Evolutionary conservation across 306 rosid species (phyloP).

Genomic region (Rosa persica): DNA sequence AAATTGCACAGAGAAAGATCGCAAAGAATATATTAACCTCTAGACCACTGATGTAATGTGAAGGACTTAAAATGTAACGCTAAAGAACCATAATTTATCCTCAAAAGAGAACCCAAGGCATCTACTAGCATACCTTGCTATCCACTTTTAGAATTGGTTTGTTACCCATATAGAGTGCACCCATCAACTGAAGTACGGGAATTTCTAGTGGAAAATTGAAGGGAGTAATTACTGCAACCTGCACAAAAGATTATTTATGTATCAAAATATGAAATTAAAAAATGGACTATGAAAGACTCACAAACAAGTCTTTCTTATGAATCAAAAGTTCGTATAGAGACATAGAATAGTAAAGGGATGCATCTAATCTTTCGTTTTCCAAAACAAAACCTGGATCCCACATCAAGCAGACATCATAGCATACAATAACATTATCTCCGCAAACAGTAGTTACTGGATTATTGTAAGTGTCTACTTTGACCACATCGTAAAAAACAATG

Average conservation of each 20-base stretch:
- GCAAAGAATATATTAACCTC: neutral
- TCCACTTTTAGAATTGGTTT: slow-evolving; percentile 94
- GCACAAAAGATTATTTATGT: slow-evolving; percentile 26
- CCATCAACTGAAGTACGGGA: slow-evolving; percentile 97
- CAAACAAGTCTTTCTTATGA: neutral
- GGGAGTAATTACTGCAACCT: slow-evolving; percentile 95
- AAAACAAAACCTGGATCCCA: slow-evolving; percentile 27
- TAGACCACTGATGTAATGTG: neutral
- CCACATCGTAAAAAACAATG: neutral
- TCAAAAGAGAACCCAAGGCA: neutral
- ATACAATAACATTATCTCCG: neutral
- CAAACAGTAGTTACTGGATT: neutral
- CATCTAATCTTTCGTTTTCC: slow-evolving; percentile 13
- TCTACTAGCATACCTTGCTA: slow-evolving; percentile 62
- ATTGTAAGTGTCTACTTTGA: slow-evolving; percentile 12
- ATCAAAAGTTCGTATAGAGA: slow-evolving; percentile 12
- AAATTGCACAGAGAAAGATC: neutral
- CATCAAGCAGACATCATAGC: slow-evolving; percentile 11
- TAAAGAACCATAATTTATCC: neutral
- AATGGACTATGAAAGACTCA: neutral
- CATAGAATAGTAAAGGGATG: slow-evolving; percentile 7
- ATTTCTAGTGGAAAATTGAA: slow-evolving; percentile 96
- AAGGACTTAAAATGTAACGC: neutral
- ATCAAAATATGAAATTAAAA: slow-evolving; percentile 9
- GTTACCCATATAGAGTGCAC: slow-evolving; percentile 99